Base-by-base conservation (phyloP, 2,329 filamentous ascomycete genomes). In the Orbilia brochopaga region DNA sequence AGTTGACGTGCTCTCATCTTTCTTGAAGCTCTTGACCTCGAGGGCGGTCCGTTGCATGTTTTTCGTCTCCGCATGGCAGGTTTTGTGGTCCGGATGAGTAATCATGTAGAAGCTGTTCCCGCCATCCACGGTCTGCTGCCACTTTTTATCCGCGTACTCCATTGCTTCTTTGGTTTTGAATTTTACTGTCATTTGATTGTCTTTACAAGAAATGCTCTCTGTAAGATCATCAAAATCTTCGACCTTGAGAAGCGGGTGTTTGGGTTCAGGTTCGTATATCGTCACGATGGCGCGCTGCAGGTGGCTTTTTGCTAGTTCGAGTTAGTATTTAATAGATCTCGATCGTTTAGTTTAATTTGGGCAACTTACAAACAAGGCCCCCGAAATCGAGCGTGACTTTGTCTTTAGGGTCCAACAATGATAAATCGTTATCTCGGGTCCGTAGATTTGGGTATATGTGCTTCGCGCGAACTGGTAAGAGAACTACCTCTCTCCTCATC, bases 111-210 rank as follows among this genome's bases (percentile, higher is more conserved):
- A 42, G n/a, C 37, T 42, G 2, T 42, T 42, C 5, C 37, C 37
- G 37, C 37, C 37, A 6, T 42, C 4, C 6, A 40, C 17, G 15
- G 24, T 37, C 15, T 37, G 8, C 1, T 11, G 27, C 52, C 52
- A 55, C 17, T 55, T 35, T 40, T 55, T n/a, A 8, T 15, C 30
- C 23, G 27, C 52, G 37, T 55, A 42, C 0, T 62, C n/a, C 57
- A 69, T 62, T 1, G 21, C 58, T n/a, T 52, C 17, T 19, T 54
- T 59, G 46, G n/a, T 62, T 17, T 69, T 62, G 27, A 69, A 69
- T 19, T 57, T 42, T 23, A 69, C 11, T 4, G 11, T 30, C 24
- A 69, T 51, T 10, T 69, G 35, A 17, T 54, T 15, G 2, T 35
- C 30, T 1, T 50, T 15, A 37, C 65, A 69, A 27, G 6, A 21